These are phyloP conservation scores for Fusarium transvaalense DNA, from an alignment of 2,329 filamentous ascomycete species.

Conservation along the genomic window DNA sequence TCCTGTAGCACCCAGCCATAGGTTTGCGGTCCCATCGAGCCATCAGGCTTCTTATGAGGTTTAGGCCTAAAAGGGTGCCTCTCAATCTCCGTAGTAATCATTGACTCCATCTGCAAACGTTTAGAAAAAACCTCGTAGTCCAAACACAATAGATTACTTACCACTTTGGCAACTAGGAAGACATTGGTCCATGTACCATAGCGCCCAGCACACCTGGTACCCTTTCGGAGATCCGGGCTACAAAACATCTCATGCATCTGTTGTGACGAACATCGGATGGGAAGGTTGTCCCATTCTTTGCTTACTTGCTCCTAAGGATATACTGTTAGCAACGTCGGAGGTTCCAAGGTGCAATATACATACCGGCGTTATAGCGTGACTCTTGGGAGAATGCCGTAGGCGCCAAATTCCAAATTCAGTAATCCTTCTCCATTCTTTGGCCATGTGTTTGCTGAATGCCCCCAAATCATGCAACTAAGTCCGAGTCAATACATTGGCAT, in stretches of 20 bases:
- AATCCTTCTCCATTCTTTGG: conserved; percentile 20
- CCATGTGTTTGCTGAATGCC: conserved; percentile 43
- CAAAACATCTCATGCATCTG: conserved; percentile 14
- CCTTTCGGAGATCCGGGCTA: conserved; percentile 14
- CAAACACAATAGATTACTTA: conserved; percentile 14
- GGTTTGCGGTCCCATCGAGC: conserved; percentile 12
- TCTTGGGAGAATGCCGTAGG: conserved; percentile 37
- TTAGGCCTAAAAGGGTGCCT: conserved; percentile 30
- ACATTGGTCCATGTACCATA: conserved; percentile 50
- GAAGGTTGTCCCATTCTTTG: conserved; percentile 45
- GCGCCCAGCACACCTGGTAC: conserved; percentile 43
- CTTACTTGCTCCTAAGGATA: conserved; percentile 44
- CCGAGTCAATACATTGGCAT: conserved; percentile 8
- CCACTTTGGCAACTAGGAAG: conserved; percentile 47
- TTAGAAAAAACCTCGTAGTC: conserved; percentile 17
- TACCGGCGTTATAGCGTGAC: conserved; percentile 45
- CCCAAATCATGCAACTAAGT: conserved; percentile 49
- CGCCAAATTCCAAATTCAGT: conserved; percentile 33
- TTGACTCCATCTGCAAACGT: conserved; percentile 45
- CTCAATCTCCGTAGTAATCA: conserved; percentile 37
- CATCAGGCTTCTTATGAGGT: conserved; percentile 5
- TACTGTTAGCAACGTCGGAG: conserved; percentile 15
- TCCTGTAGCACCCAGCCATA: conserved; percentile 44
- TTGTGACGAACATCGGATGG: neutral
- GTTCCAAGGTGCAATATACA: conserved; percentile 2